Base-by-base conservation (phyloP, 805 yeast species). In the Kodamaea leandrae region DNA sequence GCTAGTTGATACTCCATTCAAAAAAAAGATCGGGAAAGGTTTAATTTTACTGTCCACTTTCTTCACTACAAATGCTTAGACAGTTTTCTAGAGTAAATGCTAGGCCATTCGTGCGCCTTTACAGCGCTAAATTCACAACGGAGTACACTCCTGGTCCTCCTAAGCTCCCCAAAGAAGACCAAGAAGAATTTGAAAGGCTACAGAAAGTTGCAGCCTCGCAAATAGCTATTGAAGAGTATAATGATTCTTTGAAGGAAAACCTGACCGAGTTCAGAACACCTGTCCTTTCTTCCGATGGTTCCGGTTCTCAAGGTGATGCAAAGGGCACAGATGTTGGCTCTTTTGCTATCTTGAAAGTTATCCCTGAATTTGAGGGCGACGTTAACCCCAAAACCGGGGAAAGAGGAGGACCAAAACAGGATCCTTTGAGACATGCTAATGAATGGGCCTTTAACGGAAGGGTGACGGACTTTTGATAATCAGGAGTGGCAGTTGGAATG, bases 401-500 rank as follows among this genome's bases (percentile, higher is more conserved):
- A 64, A 72, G 83, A 16, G 96, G 96, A 36, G 99, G 99, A 0
- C 99, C 99, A 18, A 93, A 93, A 57, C 98, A 93, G 61, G 97
- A 93, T 57, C 99, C 99, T 0, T 72, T 88, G 48, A 79, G 81
- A 53, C 91, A 87, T 53, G 89, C 89, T 13, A 63, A 62, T 37
- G 98, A 90, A 54, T 93, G 95, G 78, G 83, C 96, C 6, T 93
- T 83, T 62, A 91, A 93, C 57, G 99, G 99, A 0, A 78, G 98
- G 58, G 96, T 88, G 21, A 91, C 98, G 2, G 99, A 93, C 60
- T 93, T 93, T 56, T 93, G 51, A 17, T 18, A 10, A n/a, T n/a
- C n/a, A n/a, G n/a, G n/a, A n/a, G n/a, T n/a, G n/a, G n/a, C n/a
- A n/a, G n/a, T n/a, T n/a, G n/a, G n/a, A n/a, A n/a, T 25, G 28